Conservation (phyloP, 768 basidiomycete species). For the Collybiopsis confluens region DNA sequence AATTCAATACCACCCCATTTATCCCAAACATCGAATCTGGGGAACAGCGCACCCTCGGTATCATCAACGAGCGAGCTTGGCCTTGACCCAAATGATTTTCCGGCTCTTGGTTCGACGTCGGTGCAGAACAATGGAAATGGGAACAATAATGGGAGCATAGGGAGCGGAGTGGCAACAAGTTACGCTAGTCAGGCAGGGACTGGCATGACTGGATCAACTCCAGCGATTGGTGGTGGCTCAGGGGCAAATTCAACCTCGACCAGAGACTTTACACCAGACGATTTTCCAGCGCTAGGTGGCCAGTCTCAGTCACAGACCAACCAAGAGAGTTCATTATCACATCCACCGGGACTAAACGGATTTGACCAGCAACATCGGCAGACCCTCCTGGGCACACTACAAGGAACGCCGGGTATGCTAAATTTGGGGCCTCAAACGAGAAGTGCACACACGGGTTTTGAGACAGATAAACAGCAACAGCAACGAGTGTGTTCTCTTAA, state of each 20-base stretch:
- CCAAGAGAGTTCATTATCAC: conserved; percentile 31
- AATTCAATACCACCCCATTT: conserved; percentile 54
- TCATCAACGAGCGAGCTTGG: conserved; percentile 72
- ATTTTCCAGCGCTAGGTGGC: conserved; percentile 84
- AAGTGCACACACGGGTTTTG: conserved; percentile 48
- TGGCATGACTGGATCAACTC: conserved; percentile 28
- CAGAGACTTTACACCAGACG: conserved; percentile 79
- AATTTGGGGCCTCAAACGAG: conserved; percentile 46
- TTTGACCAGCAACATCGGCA: conserved; percentile 60
- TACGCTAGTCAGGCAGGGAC: conserved; percentile 75
- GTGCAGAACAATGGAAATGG: conserved; percentile 33
- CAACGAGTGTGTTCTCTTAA: conserved; percentile 49
- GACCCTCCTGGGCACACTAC: conserved; percentile 48
- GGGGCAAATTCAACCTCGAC: conserved; percentile 32
- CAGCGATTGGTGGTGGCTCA: conserved; percentile 31
- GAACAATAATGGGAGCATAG: conserved; percentile 24
- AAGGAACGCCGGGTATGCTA: conserved; percentile 63
- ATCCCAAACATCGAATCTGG: conserved; percentile 42
- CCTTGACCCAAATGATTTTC: conserved; percentile 83
- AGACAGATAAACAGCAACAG: conserved; percentile 59
- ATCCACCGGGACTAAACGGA: conserved; percentile 78
- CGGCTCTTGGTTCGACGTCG: conserved; percentile 69
- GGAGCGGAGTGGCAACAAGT: conserved; percentile 48
- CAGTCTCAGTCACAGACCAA: conserved; percentile 25
- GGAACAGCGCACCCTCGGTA: conserved; percentile 51